Conservation (phyloP, 768 basidiomycete genomes). For the Goffeauzyma gilvescens region DNA sequence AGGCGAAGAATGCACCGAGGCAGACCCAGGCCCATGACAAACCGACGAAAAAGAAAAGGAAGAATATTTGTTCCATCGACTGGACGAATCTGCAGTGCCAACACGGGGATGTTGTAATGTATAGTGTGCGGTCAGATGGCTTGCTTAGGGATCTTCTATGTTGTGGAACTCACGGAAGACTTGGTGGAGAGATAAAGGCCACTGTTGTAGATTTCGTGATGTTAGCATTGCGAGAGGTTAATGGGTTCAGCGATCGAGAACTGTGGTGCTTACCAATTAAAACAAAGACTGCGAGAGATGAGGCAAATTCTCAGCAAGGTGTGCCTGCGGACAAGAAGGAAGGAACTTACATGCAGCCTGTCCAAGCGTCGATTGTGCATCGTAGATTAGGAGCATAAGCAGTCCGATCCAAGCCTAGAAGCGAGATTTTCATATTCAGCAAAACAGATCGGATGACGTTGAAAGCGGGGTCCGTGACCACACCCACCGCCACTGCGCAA, state of each 20-base stretch:
- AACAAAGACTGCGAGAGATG: constrained; percentile 14
- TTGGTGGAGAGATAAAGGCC: constrained; percentile 25
- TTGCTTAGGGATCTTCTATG: background rate
- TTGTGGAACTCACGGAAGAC: constrained; percentile 9
- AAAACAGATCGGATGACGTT: background rate
- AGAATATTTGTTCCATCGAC: constrained; percentile 21
- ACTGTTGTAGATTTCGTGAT: constrained; percentile 9
- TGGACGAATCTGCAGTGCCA: constrained; percentile 14
- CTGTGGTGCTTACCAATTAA: constrained; percentile 5
- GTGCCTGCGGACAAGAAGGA: background rate
- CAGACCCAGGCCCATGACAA: constrained; percentile 27
- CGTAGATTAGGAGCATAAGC: constrained; percentile 19
- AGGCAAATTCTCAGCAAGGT: background rate
- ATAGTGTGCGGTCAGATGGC: background rate
- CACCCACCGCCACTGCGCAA: constrained; percentile 20
- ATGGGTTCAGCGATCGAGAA: background rate
- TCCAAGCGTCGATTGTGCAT: constrained; percentile 16
- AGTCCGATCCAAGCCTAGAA: constrained; percentile 26
- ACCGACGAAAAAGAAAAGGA: constrained; percentile 23
- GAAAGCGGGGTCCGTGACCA: background rate
- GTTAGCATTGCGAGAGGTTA: background rate
- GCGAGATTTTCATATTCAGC: background rate
- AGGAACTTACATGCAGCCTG: constrained; percentile 23
- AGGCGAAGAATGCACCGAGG: constrained; percentile 23
- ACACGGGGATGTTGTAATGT: background rate